Conservation (phyloP, 225 moss, liverwort and hornwort genomes). For the Physcomitrium patens region DNA sequence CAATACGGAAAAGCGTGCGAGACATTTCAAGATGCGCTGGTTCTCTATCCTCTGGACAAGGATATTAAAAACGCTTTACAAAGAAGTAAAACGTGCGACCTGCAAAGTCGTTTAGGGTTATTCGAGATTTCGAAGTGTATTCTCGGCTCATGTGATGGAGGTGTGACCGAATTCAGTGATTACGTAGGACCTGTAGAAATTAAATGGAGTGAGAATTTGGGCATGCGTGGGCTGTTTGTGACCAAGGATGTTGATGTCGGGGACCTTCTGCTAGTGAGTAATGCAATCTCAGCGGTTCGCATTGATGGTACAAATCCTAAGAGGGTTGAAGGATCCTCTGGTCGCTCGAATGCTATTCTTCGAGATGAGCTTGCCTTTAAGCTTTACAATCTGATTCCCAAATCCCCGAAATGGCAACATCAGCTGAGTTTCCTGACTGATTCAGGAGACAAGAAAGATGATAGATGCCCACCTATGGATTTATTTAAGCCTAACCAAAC, state of each 20-base stretch:
- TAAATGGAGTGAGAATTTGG: constrained; percentile 44
- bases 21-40: constrained; percentile 59
- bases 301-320: constrained; percentile 37
- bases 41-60: constrained; percentile 47
- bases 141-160: constrained; percentile 56
- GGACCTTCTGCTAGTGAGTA: constrained; percentile 83
- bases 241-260: constrained; percentile 75
- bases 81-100: constrained; percentile 65
- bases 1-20: constrained; percentile 69
- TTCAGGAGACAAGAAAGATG: constrained; percentile 34
- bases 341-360: constrained; percentile 46
- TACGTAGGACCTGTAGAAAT: constrained; percentile 79
- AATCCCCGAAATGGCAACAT: constrained; percentile 56
- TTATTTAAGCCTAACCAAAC: constrained; percentile 50
- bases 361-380: constrained; percentile 51
- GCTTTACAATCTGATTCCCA: constrained; percentile 48
- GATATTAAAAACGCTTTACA: constrained; percentile 61
- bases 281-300: constrained; percentile 67
- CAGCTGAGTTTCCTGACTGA: constrained; percentile 51
- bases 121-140: constrained; percentile 70
- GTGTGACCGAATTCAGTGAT: constrained; percentile 72
- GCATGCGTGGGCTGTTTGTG: constrained; percentile 73
- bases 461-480: constrained; percentile 50
- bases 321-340: constrained; percentile 49
- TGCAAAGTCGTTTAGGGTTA: too few relatives aligned